A percentile compares a stretch with the other conserved stretches of the same genome.
These are phyloP conservation scores for Elaeis oleifera DNA, from an alignment of 202 grass and related monocot genomes.

Conservation along the genomic window DNA sequence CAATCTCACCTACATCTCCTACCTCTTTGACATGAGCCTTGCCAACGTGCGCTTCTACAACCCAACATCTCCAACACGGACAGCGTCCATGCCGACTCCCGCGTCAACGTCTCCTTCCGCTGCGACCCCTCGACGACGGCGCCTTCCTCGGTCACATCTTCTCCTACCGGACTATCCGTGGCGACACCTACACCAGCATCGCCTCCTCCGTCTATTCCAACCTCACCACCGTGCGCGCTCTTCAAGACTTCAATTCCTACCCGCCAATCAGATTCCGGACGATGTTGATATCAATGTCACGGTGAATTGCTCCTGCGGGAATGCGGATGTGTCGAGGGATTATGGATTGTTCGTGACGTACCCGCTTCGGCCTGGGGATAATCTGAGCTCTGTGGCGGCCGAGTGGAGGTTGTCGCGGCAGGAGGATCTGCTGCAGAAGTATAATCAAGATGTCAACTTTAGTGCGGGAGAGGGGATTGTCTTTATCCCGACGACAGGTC, in stretches of 20 bases:
- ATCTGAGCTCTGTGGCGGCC: conserved; percentile 6
- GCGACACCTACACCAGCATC: not conserved
- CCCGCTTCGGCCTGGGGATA: conserved; percentile 14
- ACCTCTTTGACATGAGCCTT: not conserved
- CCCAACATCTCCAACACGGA: not conserved
- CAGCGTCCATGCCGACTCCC: not conserved
- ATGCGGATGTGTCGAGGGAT: conserved; percentile 4
- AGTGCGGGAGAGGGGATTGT: not conserved
- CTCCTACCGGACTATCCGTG: not conserved
- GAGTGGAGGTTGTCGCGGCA: not conserved
- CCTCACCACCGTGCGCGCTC: conserved; percentile 10
- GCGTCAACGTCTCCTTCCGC: conserved; percentile 18
- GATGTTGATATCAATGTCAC: not conserved
- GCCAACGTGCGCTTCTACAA: not conserved
- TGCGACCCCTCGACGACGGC: conserved; percentile 10
- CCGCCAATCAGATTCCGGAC: not conserved
- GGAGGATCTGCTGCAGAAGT: conserved; percentile 18
- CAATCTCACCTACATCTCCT: not conserved
- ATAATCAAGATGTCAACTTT: conserved; percentile 9
- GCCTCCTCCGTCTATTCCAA: conserved; percentile 7
- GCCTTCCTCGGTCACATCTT: conserved; percentile 13
- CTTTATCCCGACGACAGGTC: conserved; percentile 21
- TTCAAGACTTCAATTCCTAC: not conserved
- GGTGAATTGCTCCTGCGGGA: conserved; percentile 20
- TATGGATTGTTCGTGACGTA: conserved; percentile 23